Evolutionary conservation across 306 rosid species (phyloP).

Genomic region (Acacia crassicarpa): DNA sequence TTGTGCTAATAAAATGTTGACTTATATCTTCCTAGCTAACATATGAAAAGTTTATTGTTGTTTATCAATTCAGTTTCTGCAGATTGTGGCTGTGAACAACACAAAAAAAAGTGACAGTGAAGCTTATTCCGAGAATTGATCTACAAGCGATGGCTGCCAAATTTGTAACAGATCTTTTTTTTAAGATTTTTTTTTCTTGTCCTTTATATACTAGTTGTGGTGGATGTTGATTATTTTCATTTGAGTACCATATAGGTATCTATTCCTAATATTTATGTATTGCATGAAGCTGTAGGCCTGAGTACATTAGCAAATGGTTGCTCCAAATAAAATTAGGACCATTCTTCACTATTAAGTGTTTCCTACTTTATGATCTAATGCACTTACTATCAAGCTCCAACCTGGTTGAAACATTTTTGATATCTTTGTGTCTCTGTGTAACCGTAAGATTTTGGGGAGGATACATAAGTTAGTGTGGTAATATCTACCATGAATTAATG

Average conservation of each 20-base stretch:
- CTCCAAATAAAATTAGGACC: not conserved
- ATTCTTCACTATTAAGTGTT: not conserved
- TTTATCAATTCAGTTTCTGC: conserved; percentile 34
- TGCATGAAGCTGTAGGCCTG: not conserved
- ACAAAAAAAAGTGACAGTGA: conserved; percentile 70
- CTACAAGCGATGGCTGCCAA: conserved; percentile 84
- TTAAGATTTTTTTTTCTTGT: not conserved
- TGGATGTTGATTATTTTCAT: conserved; percentile 15
- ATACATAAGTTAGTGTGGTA: conserved; percentile 1
- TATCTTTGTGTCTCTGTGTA: not conserved
- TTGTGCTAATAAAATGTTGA: conserved; percentile 20
- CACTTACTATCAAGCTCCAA: not conserved
- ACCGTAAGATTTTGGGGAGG: not conserved
- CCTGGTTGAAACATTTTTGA: not conserved
- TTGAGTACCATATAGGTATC: conserved; percentile 4
- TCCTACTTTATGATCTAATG: not conserved
- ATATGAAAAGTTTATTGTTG: conserved; percentile 21
- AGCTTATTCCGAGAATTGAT: conserved; percentile 91
- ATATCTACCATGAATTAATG: not conserved
- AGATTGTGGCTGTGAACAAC: conserved; percentile 75
- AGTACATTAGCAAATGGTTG: not conserved
- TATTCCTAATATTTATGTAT: not conserved
- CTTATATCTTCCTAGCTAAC: conserved; percentile 15
- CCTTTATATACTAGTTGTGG: not conserved
- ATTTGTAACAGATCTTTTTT: conserved; percentile 58